These are phyloP conservation scores for Clonostachys solani DNA, from an alignment of 2,329 filamentous ascomycete genomes.

Conservation along the genomic window DNA sequence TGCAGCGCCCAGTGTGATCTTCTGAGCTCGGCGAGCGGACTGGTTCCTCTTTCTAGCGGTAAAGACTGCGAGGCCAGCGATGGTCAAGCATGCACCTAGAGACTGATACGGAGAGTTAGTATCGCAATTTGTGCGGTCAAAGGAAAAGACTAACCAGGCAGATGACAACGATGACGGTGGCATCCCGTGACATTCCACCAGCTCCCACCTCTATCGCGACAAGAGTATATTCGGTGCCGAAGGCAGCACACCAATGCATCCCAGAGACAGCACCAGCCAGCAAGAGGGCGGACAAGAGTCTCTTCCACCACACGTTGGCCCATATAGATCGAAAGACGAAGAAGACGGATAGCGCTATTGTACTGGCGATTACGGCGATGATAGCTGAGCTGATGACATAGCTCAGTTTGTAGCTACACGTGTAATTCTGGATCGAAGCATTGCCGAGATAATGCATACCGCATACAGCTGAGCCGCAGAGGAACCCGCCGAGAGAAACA, in stretches of 20 bases:
- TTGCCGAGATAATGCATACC: constrained; percentile 88
- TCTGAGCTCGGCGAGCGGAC: constrained; percentile 55
- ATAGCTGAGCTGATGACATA: constrained; percentile 65
- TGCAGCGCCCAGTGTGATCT: constrained; percentile 55
- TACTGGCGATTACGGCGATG: constrained; percentile 70
- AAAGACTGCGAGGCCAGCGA: constrained; percentile 51
- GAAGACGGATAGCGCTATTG: constrained; percentile 67
- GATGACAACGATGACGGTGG: constrained; percentile 70
- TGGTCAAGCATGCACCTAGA: constrained; percentile 54
- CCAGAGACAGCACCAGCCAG: constrained; percentile 73
- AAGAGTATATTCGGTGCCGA: constrained; percentile 65
- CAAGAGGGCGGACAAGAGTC: constrained; percentile 59
- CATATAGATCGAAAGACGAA: constrained; percentile 75
- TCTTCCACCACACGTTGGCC: constrained; percentile 77
- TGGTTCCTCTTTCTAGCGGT: constrained; percentile 46
- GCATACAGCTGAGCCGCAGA: constrained; percentile 72
- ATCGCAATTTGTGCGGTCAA: no score
- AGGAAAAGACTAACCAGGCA: constrained; percentile 50
- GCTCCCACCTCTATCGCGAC: constrained; percentile 25
- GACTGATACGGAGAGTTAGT: constrained; percentile 34
- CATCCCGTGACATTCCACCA: constrained; percentile 46
- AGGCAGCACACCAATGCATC: constrained; percentile 82
- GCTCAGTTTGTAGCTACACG: constrained; percentile 51
- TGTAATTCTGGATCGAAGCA: constrained; percentile 74
- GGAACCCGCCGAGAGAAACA: constrained; percentile 57